Percentiles rank a stretch among this genome's conserved stretches.
Evolutionary conservation across 2,329 filamentous ascomycete genomes (phyloP).

Genomic region (Myriosclerotinia duriaeana): DNA sequence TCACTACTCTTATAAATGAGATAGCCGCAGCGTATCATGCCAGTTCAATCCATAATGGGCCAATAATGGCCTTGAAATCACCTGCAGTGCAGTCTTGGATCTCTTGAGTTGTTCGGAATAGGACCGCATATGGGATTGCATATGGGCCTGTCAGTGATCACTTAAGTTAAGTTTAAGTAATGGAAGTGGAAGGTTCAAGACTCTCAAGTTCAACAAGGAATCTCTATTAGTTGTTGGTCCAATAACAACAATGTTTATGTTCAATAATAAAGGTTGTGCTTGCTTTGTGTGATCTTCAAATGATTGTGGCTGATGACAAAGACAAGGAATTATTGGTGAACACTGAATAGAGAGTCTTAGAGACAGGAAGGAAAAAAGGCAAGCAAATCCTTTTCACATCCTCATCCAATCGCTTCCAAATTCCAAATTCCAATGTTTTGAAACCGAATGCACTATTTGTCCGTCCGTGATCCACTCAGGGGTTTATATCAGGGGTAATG

Average conservation of each 20-base stretch:
- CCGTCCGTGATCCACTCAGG: constrained; percentile 1
- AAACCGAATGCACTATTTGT: not conserved
- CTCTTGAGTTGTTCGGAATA: constrained; percentile 1
- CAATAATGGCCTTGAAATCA: too few relatives aligned
- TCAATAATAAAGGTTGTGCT: too few relatives aligned
- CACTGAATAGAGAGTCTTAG: too few relatives aligned
- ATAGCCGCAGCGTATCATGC: too few relatives aligned
- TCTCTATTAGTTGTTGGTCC: too few relatives aligned
- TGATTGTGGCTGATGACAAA: not conserved
- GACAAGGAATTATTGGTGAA: not conserved
- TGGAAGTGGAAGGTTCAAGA: not conserved
- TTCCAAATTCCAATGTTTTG: not conserved
- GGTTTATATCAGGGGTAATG: constrained; percentile 5
- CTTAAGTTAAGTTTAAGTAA: too few relatives aligned
- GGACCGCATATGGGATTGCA: not conserved
- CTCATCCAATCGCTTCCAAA: not conserved
- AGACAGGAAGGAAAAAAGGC: not conserved
- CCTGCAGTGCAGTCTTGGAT: too few relatives aligned
- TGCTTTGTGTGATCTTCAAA: not conserved
- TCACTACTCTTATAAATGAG: too few relatives aligned
- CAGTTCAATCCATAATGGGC: too few relatives aligned
- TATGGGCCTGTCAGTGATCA: not conserved
- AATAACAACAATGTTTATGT: too few relatives aligned
- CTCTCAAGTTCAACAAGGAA: too few relatives aligned
- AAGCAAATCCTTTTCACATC: not conserved